Evolutionary conservation across 192 early-diverging fungal genomes (phyloP), one percentile per base, ranked within the genome.

Genomic region (Coemansia sp.): DNA sequence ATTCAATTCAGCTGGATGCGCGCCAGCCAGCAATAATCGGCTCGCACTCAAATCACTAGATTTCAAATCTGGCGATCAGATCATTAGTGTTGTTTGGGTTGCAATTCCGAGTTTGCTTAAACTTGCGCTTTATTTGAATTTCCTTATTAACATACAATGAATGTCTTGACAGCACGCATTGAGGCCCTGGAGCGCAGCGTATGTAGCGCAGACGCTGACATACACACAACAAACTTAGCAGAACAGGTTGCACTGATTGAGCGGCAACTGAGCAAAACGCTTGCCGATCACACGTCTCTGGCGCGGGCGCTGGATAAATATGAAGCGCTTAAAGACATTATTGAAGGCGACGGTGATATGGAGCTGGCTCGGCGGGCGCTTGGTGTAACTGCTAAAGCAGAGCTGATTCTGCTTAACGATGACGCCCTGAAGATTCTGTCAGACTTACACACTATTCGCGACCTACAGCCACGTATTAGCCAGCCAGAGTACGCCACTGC

Each of bases 311-410:
- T 80, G 9, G 63, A 71, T 38, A 80, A 80, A 38, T 80, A 80
- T 52, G 68, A 70, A 9, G 70, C 61, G 65, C 77, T 80, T 49
- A 60, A 62, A 22, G 72, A 69, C 4, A 35, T 69, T 19, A 80
- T 80, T 19, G 77, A 80, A 19, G 77, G 64, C 48, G 77, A 80
- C 55, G 72, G 77, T 27, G 77, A 74, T 27, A 50, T 80, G 17
- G 77, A 80, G 39, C 77, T 70, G 21, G 43, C 49, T 12, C 71
- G 77, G 16, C 64, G 51, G 52, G 52, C 74, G 35, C 72, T 80
- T 10, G 77, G 77, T 26, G 49, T 74, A n/a, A 53, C 61, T 16
- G 68, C 77, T 38, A 80, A 80, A 61, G 43, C 50, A 4, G 77
- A 80, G 54, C 61, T 80, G 11, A 70, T 80, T 43, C 53, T 80